Percentiles rank a stretch among this genome's conserved stretches.
phyloP scores from a whole-genome alignment of 2,329 filamentous ascomycete genomes.

The Pestalotiopsis sp. region DNA sequence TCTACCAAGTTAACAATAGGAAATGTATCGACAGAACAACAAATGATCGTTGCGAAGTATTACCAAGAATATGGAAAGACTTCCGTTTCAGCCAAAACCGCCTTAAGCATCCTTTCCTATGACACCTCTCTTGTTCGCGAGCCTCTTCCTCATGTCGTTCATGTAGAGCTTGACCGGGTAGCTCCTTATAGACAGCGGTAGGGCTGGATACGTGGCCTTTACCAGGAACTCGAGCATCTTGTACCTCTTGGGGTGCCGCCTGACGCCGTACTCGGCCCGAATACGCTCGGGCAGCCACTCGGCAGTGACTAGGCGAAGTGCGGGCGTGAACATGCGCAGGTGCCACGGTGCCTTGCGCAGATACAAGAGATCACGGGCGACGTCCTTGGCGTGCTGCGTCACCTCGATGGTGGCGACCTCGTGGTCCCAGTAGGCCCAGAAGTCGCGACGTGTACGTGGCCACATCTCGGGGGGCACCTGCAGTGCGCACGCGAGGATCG shows the following conservation, averaged over 20 bases:
- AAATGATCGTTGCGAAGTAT: no score
- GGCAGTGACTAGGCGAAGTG: constrained; percentile 22
- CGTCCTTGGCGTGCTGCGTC: constrained; percentile 27
- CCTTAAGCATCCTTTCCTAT: constrained; percentile 18
- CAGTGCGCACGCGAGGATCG: constrained; percentile 30
- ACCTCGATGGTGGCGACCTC: constrained; percentile 26
- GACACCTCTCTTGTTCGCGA: constrained; percentile 16
- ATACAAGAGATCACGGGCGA: constrained; percentile 25
- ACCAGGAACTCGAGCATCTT: constrained; percentile 18
- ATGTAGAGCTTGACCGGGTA: constrained; percentile 22
- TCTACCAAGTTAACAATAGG: no score
- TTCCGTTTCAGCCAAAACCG: no score
- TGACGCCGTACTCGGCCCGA: constrained; percentile 24
- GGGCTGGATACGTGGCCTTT: constrained; percentile 31
- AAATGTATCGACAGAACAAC: no score
- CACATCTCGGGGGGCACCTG: constrained; percentile 32
- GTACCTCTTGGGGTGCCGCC: constrained; percentile 18
- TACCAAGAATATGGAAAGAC: no score
- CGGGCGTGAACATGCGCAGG: constrained; percentile 20
- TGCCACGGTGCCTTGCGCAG: constrained; percentile 23
- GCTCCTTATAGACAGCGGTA: constrained; percentile 29
- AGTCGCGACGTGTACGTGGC: constrained; percentile 24
- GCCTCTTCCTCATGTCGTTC: constrained; percentile 23
- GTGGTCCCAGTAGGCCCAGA: constrained; percentile 31
- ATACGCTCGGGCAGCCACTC: constrained; percentile 24